Evolutionary conservation across 257 asterid genomes (phyloP).

Genomic region (Penstemon barbatus): DNA sequence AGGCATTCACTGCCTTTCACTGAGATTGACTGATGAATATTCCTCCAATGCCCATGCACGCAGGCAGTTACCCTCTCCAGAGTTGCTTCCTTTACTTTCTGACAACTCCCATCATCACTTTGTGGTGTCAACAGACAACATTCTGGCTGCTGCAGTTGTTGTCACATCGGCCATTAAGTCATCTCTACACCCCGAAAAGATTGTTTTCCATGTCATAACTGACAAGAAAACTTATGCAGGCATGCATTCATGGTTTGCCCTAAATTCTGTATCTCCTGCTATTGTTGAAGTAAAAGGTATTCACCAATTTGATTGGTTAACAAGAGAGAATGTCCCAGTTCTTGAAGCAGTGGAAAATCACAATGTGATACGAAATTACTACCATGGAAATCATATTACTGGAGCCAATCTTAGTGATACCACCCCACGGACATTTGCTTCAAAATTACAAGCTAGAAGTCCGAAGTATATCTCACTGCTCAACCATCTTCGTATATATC

Average conservation of each 20-base stretch:
- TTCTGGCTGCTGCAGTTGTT: slow-evolving; percentile 95
- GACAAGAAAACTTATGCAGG: slow-evolving; percentile 99
- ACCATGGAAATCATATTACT: slow-evolving; percentile 90
- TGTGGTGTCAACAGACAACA: slow-evolving; percentile 88
- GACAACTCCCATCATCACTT: slow-evolving; percentile 85
- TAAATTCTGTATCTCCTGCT: slow-evolving; percentile 83
- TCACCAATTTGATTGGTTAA: slow-evolving; percentile 97
- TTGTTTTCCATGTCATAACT: slow-evolving; percentile 97
- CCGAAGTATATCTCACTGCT: slow-evolving; percentile 95
- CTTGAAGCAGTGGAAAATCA: slow-evolving; percentile 97
- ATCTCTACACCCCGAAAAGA: slow-evolving; percentile 65
- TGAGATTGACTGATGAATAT: slow-evolving; percentile 92
- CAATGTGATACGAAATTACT: slow-evolving; percentile 74
- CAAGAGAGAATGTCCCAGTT: slow-evolving; percentile 94
- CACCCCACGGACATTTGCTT: slow-evolving; percentile 84
- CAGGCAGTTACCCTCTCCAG: slow-evolving; percentile 93
- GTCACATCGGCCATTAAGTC: slow-evolving; percentile 78
- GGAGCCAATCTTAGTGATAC: slow-evolving; percentile 88
- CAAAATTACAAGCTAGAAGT: slow-evolving; percentile 92
- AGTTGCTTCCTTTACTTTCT: slow-evolving; percentile 86
- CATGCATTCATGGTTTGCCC: slow-evolving; percentile 99
- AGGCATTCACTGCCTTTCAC: slow-evolving; percentile 66
- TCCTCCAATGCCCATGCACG: slow-evolving; percentile 99
- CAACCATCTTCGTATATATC: slow-evolving; percentile 94
- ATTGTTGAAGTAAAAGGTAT: slow-evolving; percentile 94